Conservation (phyloP, 495 filamentous ascomycete species). For the Aspergillus carlsbadensis region DNA sequence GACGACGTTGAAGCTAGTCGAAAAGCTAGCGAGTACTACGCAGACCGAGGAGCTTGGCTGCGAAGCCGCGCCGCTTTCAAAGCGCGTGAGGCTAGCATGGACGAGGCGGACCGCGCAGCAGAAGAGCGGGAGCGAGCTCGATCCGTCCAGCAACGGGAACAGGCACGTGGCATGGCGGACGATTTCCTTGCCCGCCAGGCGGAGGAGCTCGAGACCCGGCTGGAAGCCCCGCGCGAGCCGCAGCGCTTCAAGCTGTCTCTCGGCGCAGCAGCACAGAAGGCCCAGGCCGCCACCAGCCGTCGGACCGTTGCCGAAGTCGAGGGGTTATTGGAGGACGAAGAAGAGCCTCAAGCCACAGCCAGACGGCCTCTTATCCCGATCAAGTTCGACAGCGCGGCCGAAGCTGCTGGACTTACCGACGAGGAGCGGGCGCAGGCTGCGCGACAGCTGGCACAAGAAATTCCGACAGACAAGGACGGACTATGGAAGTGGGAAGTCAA, state of each 20-base stretch:
- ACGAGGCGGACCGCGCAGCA: conserved; percentile 76
- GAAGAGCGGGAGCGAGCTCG: conserved; percentile 73
- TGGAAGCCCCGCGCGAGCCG: conserved; percentile 63
- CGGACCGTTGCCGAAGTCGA: conserved; percentile 92
- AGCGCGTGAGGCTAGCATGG: conserved; percentile 66
- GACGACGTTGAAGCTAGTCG: conserved; percentile 77
- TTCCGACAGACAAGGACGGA: conserved; percentile 81
- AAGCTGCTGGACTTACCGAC: conserved; percentile 68
- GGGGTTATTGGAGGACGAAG: conserved; percentile 89
- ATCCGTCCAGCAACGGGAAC: conserved; percentile 69
- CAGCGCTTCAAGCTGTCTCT: conserved; percentile 93
- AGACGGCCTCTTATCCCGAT: conserved; percentile 87
- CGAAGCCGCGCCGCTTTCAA: conserved; percentile 75
- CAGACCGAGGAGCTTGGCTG: conserved; percentile 79
- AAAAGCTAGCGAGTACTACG: conserved; percentile 80
- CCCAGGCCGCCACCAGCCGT: conserved; percentile 67
- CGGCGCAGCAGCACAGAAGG: conserved; percentile 81
- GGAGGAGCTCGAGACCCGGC: conserved; percentile 67
- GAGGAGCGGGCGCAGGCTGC: conserved; percentile 81
- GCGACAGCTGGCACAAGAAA: conserved; percentile 79
- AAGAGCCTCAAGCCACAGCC: conserved; percentile 67
- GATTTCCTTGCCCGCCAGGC: conserved; percentile 89
- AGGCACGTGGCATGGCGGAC: conserved; percentile 84
- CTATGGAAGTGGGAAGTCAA: conserved; percentile 91
- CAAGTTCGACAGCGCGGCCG: conserved; percentile 77